Base-by-base conservation (phyloP, 805 yeast genomes). In the Candida endomychidarum region DNA sequence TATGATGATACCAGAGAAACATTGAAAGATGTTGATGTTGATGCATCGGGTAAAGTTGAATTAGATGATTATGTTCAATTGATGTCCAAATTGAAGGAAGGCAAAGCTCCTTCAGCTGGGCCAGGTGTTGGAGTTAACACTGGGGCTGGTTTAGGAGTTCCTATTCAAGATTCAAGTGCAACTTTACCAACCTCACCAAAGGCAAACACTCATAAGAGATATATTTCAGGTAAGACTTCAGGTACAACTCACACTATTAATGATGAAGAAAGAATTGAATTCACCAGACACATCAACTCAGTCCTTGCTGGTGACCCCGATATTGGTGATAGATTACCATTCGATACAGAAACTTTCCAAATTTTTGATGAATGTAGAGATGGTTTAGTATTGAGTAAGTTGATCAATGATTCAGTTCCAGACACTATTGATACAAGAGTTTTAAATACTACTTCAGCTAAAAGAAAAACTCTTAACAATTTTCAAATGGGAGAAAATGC, bases 391-490 rank as follows among this genome's bases (percentile, higher is more conserved):
- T 72, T 93, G 42, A 89, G 98, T 15, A 86, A 88, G 63, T 81
- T 93, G 59, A 89, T 93, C 62, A 93, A 93, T 61, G 99, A 93
- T 66, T 88, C 97, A 22, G 99, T 93, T 23, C 96, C 98, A 7
- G 96, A 93, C 65, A 93, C 99, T 8, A 93, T 93, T 54, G 99
- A 93, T 69, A 90, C 97, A 8, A 86, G 99, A 75, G 99, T 93
- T 12, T 77, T 93, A 59, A 93, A 93, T 64, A 71, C 82, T 61
- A 95, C 98, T 18, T 85, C 83, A 61, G 58, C 60, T 11, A 75
- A 76, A 51, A 85, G 84, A 44, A 90, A 87, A 65, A 65, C 77
- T 12, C 76, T 93, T 60, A 93, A 93, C 72, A 87, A 88, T 58
- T 93, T 93, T 74, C 93, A 90, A 49, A 91, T 95, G 81, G 78